Evolutionary conservation across 768 basidiomycete species (phyloP).

Genomic region (Krasilnikovozyma curviuscula): DNA sequence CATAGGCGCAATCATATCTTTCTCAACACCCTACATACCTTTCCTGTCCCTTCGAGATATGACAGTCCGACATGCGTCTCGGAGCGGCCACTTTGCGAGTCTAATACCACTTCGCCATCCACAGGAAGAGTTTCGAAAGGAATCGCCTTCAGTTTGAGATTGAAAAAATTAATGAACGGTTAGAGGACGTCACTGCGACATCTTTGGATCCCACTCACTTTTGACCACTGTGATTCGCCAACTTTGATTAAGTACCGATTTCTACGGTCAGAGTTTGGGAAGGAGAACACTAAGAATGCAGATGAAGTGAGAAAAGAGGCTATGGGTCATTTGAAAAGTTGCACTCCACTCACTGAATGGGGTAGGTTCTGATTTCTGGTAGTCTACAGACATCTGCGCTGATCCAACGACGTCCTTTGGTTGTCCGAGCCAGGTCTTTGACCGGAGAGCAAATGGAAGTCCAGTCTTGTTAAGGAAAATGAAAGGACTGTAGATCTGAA

Average conservation of each 20-base stretch:
- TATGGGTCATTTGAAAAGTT: background rate
- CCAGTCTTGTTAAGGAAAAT: constrained; percentile 83
- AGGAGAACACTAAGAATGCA: constrained; percentile 52
- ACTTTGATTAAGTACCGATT: constrained; percentile 68
- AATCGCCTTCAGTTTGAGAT: constrained; percentile 36
- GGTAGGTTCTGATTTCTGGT: constrained; percentile 29
- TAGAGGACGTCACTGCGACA: background rate
- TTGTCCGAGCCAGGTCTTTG: constrained; percentile 35
- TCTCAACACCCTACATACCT: no score
- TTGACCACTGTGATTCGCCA: constrained; percentile 74
- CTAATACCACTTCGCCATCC: constrained; percentile 61
- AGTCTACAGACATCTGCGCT: constrained; percentile 26
- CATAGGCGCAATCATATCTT: background rate
- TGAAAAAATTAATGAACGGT: background rate
- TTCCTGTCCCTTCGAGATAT: constrained; percentile 84
- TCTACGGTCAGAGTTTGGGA: constrained; percentile 48
- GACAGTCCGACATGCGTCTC: constrained; percentile 64
- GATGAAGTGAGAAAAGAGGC: background rate
- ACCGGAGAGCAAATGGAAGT: constrained; percentile 54
- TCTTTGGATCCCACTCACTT: constrained; percentile 30
- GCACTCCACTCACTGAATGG: constrained; percentile 57
- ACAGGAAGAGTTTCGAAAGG: constrained; percentile 81
- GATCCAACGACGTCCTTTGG: constrained; percentile 74
- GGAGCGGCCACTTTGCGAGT: constrained; percentile 45
- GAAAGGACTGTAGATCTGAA: constrained; percentile 82